phyloP scores from a whole-genome alignment of 2,329 filamentous ascomycete genomes.

The Parastagonospora nodorum region DNA sequence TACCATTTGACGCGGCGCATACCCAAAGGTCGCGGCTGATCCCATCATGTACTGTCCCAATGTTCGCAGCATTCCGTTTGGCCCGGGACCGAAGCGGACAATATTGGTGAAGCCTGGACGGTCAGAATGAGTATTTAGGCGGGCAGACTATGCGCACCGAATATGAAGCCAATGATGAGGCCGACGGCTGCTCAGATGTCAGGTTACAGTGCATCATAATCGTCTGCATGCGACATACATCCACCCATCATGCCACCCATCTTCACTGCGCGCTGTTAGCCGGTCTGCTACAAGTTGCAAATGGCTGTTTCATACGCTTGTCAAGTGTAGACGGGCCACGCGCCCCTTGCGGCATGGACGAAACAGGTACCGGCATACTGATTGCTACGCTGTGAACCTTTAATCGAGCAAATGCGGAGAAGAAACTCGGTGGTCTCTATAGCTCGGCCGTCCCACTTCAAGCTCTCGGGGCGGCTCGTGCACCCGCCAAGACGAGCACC shows the following conservation, averaged over 20 bases:
- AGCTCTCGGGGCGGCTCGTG: conserved; percentile 13
- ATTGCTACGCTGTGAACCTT: conserved; percentile 5
- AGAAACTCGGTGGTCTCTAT: conserved; percentile 19
- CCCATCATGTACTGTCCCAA: conserved; percentile 96
- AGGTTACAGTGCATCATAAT: conserved; percentile 11
- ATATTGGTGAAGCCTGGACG: conserved; percentile 83
- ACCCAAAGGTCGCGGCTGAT: conserved; percentile 96
- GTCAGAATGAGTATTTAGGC: conserved; percentile 20
- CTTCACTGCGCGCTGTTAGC: conserved; percentile 69
- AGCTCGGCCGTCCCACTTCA: conserved; percentile 6
- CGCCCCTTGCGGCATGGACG: conserved; percentile 45
- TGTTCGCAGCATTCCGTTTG: conserved; percentile 91
- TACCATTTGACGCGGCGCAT: conserved; percentile 37
- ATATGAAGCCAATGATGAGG: conserved; percentile 96
- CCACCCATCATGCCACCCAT: conserved; percentile 99
- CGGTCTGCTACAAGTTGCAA: conserved; percentile 22
- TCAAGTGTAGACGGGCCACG: conserved; percentile 70
- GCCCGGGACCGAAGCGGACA: conserved; percentile 89
- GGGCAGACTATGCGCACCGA: conserved; percentile 63
- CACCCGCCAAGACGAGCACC: conserved; percentile 8
- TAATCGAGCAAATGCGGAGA: conserved; percentile 16
- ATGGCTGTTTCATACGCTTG: conserved; percentile 61
- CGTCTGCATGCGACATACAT: conserved; percentile 66
- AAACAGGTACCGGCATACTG: conserved; percentile 63
- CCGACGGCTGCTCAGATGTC: conserved; percentile 74